These are phyloP conservation scores for Raphanus sativus DNA, from an alignment of 345 rosid species.

Conservation along the genomic window DNA sequence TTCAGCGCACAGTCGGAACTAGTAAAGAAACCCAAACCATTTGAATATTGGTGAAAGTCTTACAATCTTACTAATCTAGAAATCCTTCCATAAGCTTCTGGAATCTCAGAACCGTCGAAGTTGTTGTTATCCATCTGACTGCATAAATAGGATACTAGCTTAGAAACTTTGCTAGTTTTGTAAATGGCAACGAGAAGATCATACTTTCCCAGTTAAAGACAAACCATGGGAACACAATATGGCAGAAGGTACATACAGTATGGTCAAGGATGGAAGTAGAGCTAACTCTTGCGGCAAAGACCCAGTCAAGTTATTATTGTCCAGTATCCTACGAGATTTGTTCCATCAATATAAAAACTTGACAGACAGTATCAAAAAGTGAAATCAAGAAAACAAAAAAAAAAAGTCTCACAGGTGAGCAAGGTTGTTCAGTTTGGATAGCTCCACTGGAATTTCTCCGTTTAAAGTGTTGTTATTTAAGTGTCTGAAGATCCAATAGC, in stretches of 20 bases:
- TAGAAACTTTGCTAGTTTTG: background rate
- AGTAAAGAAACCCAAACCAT: background rate
- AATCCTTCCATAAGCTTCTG: slow-evolving; percentile 54
- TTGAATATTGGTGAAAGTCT: slow-evolving; percentile 19
- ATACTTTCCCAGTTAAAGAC: background rate
- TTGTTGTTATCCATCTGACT: slow-evolving; percentile 92
- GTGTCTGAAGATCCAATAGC: slow-evolving; percentile 57
- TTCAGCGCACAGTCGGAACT: background rate
- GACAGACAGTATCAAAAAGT: background rate
- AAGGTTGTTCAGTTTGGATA: slow-evolving; percentile 55
- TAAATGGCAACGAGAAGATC: background rate
- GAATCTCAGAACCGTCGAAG: slow-evolving; percentile 59
- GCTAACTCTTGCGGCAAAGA: slow-evolving; percentile 66
- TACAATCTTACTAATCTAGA: slow-evolving; percentile 63
- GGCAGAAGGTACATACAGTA: slow-evolving; percentile 50
- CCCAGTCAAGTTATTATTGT: slow-evolving; percentile 70
- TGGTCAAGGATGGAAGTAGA: slow-evolving; percentile 47
- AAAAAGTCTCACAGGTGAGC: slow-evolving; percentile 65
- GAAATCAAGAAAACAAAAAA: slow-evolving; percentile 2
- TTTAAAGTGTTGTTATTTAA: slow-evolving; percentile 76
- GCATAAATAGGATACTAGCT: slow-evolving; percentile 30
- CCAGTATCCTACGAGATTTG: slow-evolving; percentile 61
- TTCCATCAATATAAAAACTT: slow-evolving; percentile 3
- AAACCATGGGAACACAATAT: slow-evolving; percentile 12
- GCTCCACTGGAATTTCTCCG: slow-evolving; percentile 70